phyloP scores from a whole-genome alignment of 1,284 basidiomycete species.

The Heterobasidion occidentale region DNA sequence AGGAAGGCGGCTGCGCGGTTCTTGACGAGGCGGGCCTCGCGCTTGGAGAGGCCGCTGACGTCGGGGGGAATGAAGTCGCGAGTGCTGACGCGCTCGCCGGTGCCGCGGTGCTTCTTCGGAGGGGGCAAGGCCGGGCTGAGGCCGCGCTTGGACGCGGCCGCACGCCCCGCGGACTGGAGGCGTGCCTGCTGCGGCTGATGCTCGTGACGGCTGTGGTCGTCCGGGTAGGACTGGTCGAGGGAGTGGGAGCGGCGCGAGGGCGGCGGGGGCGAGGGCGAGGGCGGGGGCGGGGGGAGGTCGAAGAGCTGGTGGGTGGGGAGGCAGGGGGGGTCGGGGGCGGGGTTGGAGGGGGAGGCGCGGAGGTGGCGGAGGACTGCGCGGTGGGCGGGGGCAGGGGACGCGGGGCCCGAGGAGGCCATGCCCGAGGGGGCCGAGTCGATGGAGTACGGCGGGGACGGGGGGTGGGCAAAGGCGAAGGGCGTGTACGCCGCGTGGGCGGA shows the following conservation, averaged over 20 bases:
- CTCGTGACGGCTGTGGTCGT: constrained; percentile 6
- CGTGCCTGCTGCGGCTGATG: constrained; percentile 20
- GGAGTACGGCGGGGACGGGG: constrained; percentile 31
- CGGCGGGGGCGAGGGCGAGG: constrained; percentile 25
- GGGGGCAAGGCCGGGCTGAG: constrained; percentile 27
- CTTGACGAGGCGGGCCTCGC: constrained; percentile 86
- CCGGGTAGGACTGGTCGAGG: not conserved
- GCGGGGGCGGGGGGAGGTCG: constrained; percentile 36
- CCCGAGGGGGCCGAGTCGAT: constrained; percentile 20
- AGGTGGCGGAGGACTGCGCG: constrained; percentile 39
- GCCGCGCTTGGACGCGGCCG: constrained; percentile 26
- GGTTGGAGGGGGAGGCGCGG: not conserved
- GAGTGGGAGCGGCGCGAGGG: constrained; percentile 16
- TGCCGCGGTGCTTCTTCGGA: constrained; percentile 50
- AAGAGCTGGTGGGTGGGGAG: constrained; percentile 65
- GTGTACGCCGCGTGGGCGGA: constrained; percentile 34
- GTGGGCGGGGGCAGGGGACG: constrained; percentile 41
- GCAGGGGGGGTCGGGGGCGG: constrained; percentile 22
- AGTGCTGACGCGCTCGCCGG: constrained; percentile 59
- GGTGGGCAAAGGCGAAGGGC: constrained; percentile 30
- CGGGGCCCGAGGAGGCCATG: constrained; percentile 33
- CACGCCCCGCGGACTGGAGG: constrained; percentile 7
- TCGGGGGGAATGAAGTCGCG: constrained; percentile 86
- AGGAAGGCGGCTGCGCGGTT: constrained; percentile 89
- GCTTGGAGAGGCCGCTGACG: constrained; percentile 80